A percentile compares a stretch with the other conserved stretches of the same genome.
Conservation (phyloP, 371 early-diverging fungal species). For the Rhizopus sp. region DNA sequence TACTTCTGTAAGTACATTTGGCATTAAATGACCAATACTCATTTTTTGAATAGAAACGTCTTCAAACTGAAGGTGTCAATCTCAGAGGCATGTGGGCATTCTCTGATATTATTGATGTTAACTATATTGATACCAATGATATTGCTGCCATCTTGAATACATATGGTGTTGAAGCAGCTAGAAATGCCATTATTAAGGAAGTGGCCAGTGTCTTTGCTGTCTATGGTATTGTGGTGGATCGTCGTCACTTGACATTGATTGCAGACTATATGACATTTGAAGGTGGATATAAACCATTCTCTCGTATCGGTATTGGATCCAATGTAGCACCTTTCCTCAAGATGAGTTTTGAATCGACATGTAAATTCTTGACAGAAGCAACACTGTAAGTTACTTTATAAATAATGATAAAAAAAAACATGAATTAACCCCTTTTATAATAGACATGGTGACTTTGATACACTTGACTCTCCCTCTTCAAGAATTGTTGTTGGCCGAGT, state of each 20-base stretch:
- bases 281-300: constrained; percentile 98
- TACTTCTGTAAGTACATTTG: constrained; percentile 50
- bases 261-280: constrained; percentile 99
- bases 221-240: constrained; percentile 97
- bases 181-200: constrained; percentile 95
- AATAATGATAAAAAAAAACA: not conserved
- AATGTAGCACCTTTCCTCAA: constrained; percentile 94
- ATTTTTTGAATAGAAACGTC: constrained; percentile 36
- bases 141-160: constrained; percentile 90
- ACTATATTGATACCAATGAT: constrained; percentile 95
- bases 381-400: constrained; percentile 60
- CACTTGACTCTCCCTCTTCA: constrained; percentile 87
- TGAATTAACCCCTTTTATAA: constrained; percentile 8
- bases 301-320: constrained; percentile 90
- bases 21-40: not conserved
- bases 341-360: constrained; percentile 98
- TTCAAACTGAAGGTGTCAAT: constrained; percentile 93
- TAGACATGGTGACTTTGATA: constrained; percentile 85
- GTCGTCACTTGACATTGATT: constrained; percentile 95
- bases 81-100: constrained; percentile 89
- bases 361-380: constrained; percentile 91
- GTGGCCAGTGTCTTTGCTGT: constrained; percentile 95
- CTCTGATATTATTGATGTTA: constrained; percentile 78
- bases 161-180: constrained; percentile 99
- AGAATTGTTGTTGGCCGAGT: constrained; percentile 94